phyloP scores from a whole-genome alignment of 768 basidiomycete genomes.

The Tulasnella sp. region DNA sequence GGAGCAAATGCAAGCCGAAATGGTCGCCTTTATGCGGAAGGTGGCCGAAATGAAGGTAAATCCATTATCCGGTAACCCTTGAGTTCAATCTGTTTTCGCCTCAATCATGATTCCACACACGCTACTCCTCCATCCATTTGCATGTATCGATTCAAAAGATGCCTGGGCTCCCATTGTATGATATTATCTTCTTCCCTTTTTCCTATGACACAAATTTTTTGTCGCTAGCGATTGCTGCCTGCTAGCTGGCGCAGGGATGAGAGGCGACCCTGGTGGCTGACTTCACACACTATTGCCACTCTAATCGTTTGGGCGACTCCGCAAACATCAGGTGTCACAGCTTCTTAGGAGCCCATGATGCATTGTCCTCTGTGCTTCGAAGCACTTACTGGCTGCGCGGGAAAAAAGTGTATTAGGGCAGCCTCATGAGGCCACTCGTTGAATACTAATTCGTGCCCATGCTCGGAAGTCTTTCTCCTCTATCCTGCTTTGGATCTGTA shows the following conservation, averaged over 20 bases:
- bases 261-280: background rate
- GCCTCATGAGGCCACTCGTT: too few species aligned
- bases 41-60: slow-evolving; percentile 12
- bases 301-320: too few species aligned
- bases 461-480: too few species aligned
- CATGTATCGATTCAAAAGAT: background rate
- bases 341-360: too few species aligned
- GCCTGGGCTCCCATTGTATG: background rate
- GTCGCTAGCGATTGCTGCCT: background rate
- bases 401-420: too few species aligned
- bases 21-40: slow-evolving; percentile 18
- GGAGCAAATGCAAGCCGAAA: slow-evolving; percentile 8
- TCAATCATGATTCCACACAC: background rate
- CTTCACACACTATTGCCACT: too few species aligned
- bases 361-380: too few species aligned
- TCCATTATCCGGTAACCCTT: background rate
- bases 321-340: too few species aligned
- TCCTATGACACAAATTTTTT: background rate
- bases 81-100: background rate
- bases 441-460: too few species aligned
- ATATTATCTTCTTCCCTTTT: background rate
- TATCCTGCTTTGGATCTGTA: too few species aligned
- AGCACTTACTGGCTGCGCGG: too few species aligned
- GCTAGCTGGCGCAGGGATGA: background rate
- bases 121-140: background rate